Percentiles rank a stretch among this genome's conserved stretches.
Evolutionary conservation across 2,329 filamentous ascomycete species (phyloP).

Genomic region (Fusarium sp.): DNA sequence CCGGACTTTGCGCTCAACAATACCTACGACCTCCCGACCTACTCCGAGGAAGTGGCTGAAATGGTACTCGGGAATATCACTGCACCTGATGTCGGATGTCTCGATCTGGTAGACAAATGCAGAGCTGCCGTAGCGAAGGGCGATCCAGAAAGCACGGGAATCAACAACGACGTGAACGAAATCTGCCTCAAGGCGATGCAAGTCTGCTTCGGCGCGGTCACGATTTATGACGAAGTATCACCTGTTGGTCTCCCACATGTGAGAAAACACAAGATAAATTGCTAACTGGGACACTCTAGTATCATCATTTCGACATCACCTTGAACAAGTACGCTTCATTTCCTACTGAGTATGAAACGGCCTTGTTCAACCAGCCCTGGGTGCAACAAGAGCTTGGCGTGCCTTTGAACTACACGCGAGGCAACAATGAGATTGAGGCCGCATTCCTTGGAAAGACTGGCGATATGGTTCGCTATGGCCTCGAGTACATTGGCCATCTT

Average conservation of each 20-base stretch:
- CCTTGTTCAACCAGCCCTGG: conserved; percentile 68
- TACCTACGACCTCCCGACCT: conserved; percentile 69
- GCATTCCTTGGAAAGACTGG: conserved; percentile 70
- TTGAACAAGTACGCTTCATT: conserved; percentile 66
- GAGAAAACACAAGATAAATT: neutral
- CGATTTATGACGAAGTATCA: conserved; percentile 1
- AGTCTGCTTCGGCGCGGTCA: conserved; percentile 11
- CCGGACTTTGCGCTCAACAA: conserved; percentile 69
- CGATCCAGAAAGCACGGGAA: conserved; percentile 55
- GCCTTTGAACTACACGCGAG: conserved; percentile 65
- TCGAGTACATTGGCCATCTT: conserved; percentile 63
- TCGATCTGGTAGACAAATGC: conserved; percentile 63
- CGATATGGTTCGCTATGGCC: conserved; percentile 58
- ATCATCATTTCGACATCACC: conserved; percentile 70
- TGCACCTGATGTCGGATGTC: conserved; percentile 56
- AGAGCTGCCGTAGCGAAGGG: conserved; percentile 43
- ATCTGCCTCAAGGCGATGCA: conserved; percentile 63
- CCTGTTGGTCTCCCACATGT: neutral
- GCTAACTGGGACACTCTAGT: conserved; percentile 48
- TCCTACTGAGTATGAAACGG: conserved; percentile 67
- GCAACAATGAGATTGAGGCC: conserved; percentile 50
- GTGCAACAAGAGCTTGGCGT: conserved; percentile 71
- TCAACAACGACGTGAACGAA: conserved; percentile 50
- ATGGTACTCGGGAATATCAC: conserved; percentile 18
- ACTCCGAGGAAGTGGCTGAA: conserved; percentile 56